These are phyloP conservation scores for Populus trichocarpa DNA, from an alignment of 441 rosid species.

Conservation along the genomic window DNA sequence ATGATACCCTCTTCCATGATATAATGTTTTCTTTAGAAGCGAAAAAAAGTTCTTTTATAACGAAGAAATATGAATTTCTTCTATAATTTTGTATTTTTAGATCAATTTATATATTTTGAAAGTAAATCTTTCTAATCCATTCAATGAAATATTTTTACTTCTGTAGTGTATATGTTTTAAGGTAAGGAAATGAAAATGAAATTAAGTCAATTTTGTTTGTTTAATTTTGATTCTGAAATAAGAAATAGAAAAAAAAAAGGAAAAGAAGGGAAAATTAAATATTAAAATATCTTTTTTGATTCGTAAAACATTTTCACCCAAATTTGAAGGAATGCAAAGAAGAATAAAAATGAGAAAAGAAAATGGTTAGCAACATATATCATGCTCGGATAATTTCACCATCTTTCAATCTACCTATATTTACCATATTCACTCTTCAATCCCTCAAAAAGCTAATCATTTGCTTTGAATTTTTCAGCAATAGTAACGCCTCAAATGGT, in stretches of 20 bases:
- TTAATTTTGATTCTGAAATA: background rate
- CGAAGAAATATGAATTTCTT: background rate
- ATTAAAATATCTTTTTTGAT: background rate
- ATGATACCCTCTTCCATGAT: background rate
- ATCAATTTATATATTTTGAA: too few relatives aligned
- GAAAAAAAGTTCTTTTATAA: background rate
- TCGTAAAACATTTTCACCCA: background rate
- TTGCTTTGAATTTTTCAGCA: conserved; percentile 34
- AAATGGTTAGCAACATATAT: background rate
- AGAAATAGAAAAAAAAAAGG: too few relatives aligned
- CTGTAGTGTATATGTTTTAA: background rate
- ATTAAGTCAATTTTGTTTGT: background rate
- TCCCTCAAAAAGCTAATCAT: conserved; percentile 34
- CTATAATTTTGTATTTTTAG: background rate
- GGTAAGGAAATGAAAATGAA: background rate
- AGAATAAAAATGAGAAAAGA: background rate
- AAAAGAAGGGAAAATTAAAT: background rate
- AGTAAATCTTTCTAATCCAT: background rate
- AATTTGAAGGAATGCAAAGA: too few relatives aligned
- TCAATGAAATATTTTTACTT: background rate
- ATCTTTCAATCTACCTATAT: background rate
- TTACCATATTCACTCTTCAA: conserved; percentile 16
- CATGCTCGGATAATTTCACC: background rate
- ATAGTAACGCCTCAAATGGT: conserved; percentile 36
- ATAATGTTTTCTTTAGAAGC: background rate